Conservation (phyloP, 208 protist species). For the Trypanosoma avium region DNA sequence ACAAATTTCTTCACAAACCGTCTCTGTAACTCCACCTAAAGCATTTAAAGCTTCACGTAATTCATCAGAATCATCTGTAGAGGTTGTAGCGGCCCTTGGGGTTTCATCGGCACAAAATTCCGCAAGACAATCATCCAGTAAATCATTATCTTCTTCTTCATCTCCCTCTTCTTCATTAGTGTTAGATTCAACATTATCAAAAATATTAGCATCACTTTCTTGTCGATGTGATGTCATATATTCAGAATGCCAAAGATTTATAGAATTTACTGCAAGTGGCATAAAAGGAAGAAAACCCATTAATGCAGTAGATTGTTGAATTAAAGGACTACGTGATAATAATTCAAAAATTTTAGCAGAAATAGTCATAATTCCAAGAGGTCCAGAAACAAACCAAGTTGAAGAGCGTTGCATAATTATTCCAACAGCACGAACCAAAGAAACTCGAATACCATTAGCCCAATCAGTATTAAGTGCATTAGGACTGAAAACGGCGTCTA, state of each 20-base stretch:
- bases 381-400: slow-evolving; percentile 31
- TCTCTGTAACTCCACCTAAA: slow-evolving; percentile 1
- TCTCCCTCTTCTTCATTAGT: background rate
- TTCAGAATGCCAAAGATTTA: slow-evolving; percentile 8
- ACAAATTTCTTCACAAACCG: slow-evolving; percentile 9
- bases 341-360: background rate
- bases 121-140: slow-evolving; percentile 29
- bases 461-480: slow-evolving; percentile 20
- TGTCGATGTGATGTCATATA: slow-evolving; percentile 8
- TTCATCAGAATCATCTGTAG: background rate
- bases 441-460: slow-evolving; percentile 25
- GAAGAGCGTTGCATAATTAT: slow-evolving; percentile 29
- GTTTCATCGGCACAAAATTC: slow-evolving; percentile 23
- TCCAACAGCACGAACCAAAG: slow-evolving; percentile 29
- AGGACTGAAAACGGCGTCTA: slow-evolving; percentile 10
- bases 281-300: too few relatives aligned
- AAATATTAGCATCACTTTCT: slow-evolving; percentile 21
- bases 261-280: background rate
- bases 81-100: background rate
- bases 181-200: background rate
- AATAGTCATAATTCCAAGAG: slow-evolving; percentile 13
- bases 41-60: slow-evolving; percentile 3
- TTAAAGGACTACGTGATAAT: too few relatives aligned
- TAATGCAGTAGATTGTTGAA: slow-evolving; percentile 17
- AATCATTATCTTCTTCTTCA: slow-evolving; percentile 12